These are phyloP conservation scores for Anacardium occidentale DNA, from an alignment of 345 rosid species.

Conservation along the genomic window DNA sequence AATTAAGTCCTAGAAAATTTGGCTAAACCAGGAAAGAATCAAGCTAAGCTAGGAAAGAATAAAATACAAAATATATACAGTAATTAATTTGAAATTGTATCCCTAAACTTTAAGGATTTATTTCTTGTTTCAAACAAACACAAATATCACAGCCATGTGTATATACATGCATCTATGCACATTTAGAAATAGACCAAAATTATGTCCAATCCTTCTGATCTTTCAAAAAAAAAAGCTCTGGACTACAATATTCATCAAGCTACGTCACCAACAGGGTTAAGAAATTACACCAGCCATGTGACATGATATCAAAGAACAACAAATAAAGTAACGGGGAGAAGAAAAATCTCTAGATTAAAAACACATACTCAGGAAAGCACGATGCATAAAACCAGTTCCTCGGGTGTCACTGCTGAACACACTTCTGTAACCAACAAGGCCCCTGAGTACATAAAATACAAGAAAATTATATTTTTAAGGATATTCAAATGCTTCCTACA, in stretches of 20 bases:
- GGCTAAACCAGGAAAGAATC: no score
- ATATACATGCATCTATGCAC: background rate
- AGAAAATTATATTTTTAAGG: background rate
- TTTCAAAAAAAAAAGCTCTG: background rate
- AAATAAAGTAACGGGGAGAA: constrained; percentile 4
- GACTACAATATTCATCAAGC: background rate
- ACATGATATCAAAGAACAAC: background rate
- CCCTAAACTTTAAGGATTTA: no score
- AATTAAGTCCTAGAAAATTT: no score
- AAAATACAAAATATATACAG: no score
- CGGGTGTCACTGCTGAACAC: constrained; percentile 98
- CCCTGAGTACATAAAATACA: constrained; percentile 45
- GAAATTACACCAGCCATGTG: background rate
- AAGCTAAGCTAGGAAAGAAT: no score
- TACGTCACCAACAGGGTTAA: background rate
- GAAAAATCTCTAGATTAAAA: constrained; percentile 18
- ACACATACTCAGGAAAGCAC: constrained; percentile 85
- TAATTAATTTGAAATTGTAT: no score
- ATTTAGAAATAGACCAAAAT: background rate
- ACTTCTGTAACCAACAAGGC: constrained; percentile 96
- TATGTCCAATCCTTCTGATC: background rate
- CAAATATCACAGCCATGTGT: background rate
- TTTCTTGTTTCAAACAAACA: no score
- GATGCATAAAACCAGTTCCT: constrained; percentile 98
- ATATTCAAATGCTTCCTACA: background rate